These are phyloP conservation scores for Kazachstania sp. DNA, from an alignment of 1,139 yeast genomes.

Conservation along the genomic window DNA sequence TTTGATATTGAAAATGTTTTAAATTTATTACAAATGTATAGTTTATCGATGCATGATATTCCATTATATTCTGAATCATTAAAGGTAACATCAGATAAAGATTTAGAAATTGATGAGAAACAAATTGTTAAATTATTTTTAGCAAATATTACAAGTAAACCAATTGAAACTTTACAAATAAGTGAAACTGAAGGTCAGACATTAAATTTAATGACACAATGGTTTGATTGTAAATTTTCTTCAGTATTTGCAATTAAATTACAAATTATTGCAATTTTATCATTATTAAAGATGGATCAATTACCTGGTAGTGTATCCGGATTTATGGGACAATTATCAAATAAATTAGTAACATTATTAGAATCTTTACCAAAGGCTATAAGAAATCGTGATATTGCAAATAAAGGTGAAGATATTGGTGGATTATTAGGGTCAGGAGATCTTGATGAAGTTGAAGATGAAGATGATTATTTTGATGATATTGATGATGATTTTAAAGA, in stretches of 20 bases:
- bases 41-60: conserved; percentile 32
- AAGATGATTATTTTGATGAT: conserved; percentile 40
- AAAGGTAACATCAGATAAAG: conserved; percentile 17
- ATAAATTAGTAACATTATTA: conserved; percentile 43
- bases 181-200: conserved; percentile 45
- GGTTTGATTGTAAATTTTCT: conserved; percentile 56
- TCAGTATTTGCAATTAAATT: conserved; percentile 76
- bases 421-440: conserved; percentile 33
- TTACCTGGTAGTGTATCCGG: conserved; percentile 31
- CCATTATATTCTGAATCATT: conserved; percentile 29
- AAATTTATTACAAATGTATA: conserved; percentile 31
- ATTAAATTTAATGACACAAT: conserved; percentile 46
- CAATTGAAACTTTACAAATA: conserved; percentile 45
- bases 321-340: conserved; percentile 33
- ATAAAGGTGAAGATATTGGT: conserved; percentile 35
- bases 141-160: conserved; percentile 58
- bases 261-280: conserved; percentile 55
- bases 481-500: conserved; percentile 56
- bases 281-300: conserved; percentile 36
- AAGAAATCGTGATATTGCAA: conserved; percentile 50
- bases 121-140: conserved; percentile 50
- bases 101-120: conserved; percentile 28
- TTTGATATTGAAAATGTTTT: conserved; percentile 38
- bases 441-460: conserved; percentile 30
- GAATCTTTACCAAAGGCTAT: conserved; percentile 64